Evolutionary conservation across 352 stramenopile genomes (phyloP).

Genomic region (Blastocystis sp.): DNA sequence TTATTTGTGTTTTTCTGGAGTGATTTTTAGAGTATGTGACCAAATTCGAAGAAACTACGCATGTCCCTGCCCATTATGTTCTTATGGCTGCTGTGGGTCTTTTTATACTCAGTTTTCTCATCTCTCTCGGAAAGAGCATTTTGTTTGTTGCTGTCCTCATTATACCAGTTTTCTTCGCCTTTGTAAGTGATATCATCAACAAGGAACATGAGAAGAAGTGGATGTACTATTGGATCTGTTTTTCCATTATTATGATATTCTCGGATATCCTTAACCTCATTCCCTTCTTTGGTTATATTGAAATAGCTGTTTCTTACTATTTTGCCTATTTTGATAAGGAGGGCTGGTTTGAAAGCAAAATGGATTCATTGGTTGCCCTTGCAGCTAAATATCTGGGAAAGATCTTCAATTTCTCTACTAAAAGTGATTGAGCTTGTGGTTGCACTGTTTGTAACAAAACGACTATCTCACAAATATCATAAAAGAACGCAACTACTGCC

Average conservation of each 20-base stretch:
- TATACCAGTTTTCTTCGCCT: not conserved
- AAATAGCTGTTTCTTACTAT: slow-evolving; percentile 10
- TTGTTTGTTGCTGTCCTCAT: not conserved
- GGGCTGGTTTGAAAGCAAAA: not conserved
- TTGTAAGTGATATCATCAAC: not conserved
- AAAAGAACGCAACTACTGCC: not conserved
- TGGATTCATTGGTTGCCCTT: not conserved
- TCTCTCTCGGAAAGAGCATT: not conserved
- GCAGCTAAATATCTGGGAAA: not conserved
- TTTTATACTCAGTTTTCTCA: not conserved
- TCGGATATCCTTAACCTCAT: not conserved
- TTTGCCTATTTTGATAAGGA: slow-evolving; percentile 51
- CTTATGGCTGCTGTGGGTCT: not conserved
- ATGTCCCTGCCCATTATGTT: not conserved
- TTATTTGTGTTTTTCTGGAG: not conserved
- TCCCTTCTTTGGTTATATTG: not conserved
- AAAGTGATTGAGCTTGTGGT: not conserved
- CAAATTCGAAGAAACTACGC: not conserved
- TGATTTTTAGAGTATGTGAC: not conserved
- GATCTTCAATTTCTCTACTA: not conserved
- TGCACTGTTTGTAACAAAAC: not conserved
- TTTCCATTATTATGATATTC: not conserved
- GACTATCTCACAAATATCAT: not conserved
- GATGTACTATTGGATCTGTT: slow-evolving; percentile 20
- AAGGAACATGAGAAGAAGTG: not conserved